Base-by-base conservation (phyloP, 108 stramenopile species). In the Aurantiochytrium sp. region DNA sequence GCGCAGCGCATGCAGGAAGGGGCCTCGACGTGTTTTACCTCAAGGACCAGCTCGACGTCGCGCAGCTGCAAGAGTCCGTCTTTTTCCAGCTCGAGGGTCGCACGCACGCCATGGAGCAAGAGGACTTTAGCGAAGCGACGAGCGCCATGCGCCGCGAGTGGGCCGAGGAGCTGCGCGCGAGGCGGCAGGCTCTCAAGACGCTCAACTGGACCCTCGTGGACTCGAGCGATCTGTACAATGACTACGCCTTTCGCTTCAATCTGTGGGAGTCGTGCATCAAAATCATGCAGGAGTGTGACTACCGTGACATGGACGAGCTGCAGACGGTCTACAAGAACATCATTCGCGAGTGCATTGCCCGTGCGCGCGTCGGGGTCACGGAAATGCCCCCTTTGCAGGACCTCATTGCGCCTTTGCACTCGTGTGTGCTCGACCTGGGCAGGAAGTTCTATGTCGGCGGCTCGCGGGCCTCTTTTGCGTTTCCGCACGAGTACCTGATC, bases 151-250 rank as follows among this genome's bases (percentile, higher is more conserved):
- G 45, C 6, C n/a, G 45, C 12, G 73, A 22, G 21, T 81, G 42
- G 73, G 15, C 59, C 34, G 32, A 65, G 59, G 59, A 65, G 19
- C 8, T 65, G 1, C 59, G 34, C 10, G 59, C 59, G 32, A 30
- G 59, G 1, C 59, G 59, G 12, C 59, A 65, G 34, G 59, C 59
- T 15, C 59, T 65, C 34, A 34, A 65, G 34, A 65, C 59, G 10
- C 34, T 65, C 8, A 65, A 8, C 10, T 65, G 59, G 59, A 65
- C 59, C 8, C 59, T 65, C 22, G 59, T 65, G 12, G 59, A 65
- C 59, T 65, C 73, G 8, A 81, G 42, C 27, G 45, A 41, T 48
- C 73, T 81, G n/a, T 81, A 81, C 73, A 81, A 81, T 81, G 73
- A 81, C 42, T 81, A 81, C 45, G 73, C 73, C 6, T 81, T 48